Evolutionary conservation across 495 filamentous ascomycete species (phyloP), one percentile per base, ranked within the genome.

Genomic region (Penicillium herquei): DNA sequence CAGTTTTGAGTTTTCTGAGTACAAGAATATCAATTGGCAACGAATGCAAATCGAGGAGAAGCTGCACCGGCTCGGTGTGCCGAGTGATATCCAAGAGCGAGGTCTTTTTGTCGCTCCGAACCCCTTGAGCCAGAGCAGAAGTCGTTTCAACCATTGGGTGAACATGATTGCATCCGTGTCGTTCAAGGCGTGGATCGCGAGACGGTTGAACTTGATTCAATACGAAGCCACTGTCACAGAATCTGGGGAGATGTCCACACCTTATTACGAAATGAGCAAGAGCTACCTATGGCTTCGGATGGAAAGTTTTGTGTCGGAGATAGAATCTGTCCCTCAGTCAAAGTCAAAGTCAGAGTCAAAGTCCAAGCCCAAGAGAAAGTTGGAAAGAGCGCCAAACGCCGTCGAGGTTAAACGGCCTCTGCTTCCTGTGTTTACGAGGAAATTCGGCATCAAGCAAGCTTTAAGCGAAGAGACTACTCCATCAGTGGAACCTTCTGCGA

Each of bases 11-110:
- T 0, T 55, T 4, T 26, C 10, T 1, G 14, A 18, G 9, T 64
- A 64, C 40, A 54, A 37, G 26, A 26, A 56, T 14, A 44, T 66
- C 52, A 69, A 67, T 33, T 71, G 67, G 69, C 6, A 57, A 35
- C 63, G 69, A 16, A 52, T 73, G 13, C 17, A 50, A 33, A 37
- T 54, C 0, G 65, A 71, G 45, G 44, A 59, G 8, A 59, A 41
- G 42, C 53, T 70, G 7, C 35, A 43, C 32, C 30, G 43, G 26
- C 49, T 67, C 6, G 57, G 57, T 1, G 43, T 31, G 44, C 59
- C 56, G n/a, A 65, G 55, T 43, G 37, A 39, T 14, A 58, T 56
- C 50, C 56, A 51, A 47, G 56, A 54, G n/a, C 43, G 43, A 40
- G 62, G 56, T 0, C 37, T 65, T 1, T 68, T 70, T 17, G 49